Evolutionary conservation across 768 basidiomycete species (phyloP).

Genomic region (Lactarius hengduanensis): DNA sequence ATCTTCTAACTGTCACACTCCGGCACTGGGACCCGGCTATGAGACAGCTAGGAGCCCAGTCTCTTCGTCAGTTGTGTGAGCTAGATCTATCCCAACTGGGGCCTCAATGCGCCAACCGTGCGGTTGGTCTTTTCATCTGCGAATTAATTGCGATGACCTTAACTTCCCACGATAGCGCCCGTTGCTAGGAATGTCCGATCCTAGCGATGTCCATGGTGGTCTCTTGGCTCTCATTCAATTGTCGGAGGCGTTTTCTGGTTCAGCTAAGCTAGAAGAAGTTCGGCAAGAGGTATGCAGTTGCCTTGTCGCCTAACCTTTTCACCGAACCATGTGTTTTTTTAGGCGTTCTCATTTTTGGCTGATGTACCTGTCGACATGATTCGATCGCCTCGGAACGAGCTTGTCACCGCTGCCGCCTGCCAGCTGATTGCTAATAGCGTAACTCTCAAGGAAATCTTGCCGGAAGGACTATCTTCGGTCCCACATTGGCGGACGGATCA

Average conservation of each 20-base stretch:
- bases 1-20: slow-evolving; percentile 69
- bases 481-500: slow-evolving; percentile 65
- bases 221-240: slow-evolving; percentile 74
- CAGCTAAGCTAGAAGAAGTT: slow-evolving; percentile 20
- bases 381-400: slow-evolving; percentile 64
- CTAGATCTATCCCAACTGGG: slow-evolving; percentile 56
- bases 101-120: slow-evolving; percentile 46
- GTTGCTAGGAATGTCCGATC: slow-evolving; percentile 63
- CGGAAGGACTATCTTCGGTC: slow-evolving; percentile 42
- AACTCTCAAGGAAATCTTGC: slow-evolving; percentile 53
- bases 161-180: slow-evolving; percentile 41
- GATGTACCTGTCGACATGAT: slow-evolving; percentile 58
- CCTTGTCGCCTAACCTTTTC: neutral
- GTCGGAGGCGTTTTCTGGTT: slow-evolving; percentile 53
- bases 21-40: slow-evolving; percentile 89
- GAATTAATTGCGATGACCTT: slow-evolving; percentile 27
- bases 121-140: slow-evolving; percentile 44
- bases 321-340: slow-evolving; percentile 8
- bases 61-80: slow-evolving; percentile 66
- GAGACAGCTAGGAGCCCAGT: slow-evolving; percentile 73
- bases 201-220: slow-evolving; percentile 75
- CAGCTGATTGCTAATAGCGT: slow-evolving; percentile 63
- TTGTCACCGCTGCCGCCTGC: slow-evolving; percentile 71
- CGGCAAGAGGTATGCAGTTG: slow-evolving; percentile 45
- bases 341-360: slow-evolving; percentile 68